phyloP scores from a whole-genome alignment of 1,284 basidiomycete genomes.

The Melampsora larici-populina region DNA sequence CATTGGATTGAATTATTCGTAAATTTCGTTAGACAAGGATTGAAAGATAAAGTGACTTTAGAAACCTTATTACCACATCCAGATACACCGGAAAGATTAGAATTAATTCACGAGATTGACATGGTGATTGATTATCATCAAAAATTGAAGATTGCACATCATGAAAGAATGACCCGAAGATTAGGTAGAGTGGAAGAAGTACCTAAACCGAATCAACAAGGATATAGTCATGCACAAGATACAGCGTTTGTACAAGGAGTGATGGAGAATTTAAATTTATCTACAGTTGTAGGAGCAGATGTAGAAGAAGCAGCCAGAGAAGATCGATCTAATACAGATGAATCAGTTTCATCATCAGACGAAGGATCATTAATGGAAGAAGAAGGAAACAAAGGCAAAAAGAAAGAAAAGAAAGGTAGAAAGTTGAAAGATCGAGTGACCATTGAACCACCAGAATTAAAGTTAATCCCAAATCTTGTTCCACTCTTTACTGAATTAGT shows the following conservation, averaged over 20 bases:
- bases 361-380: constrained; percentile 1
- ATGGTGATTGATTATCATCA: constrained; percentile 83
- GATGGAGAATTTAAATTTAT: constrained; percentile 35
- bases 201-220: background rate
- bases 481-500: constrained; percentile 88
- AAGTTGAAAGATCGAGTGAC: constrained; percentile 57
- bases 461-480: constrained; percentile 69
- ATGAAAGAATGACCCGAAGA: constrained; percentile 76
- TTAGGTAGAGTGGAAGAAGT: constrained; percentile 56
- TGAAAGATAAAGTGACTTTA: constrained; percentile 66
- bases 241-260: constrained; percentile 30
- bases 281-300: constrained; percentile 13
- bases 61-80: constrained; percentile 77
- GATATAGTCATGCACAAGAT: constrained; percentile 28
- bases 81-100: constrained; percentile 67
- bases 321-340: constrained; percentile 18
- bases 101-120: constrained; percentile 80
- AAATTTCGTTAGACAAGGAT: constrained; percentile 82
- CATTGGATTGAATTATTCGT: constrained; percentile 95
- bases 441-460: constrained; percentile 71
- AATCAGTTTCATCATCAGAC: constrained; percentile 18
- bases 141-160: constrained; percentile 81
- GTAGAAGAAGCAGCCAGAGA: constrained; percentile 32
- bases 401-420: constrained; percentile 44
- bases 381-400: no score